Percentiles rank a stretch among this genome's conserved stretches.
Conservation (phyloP, 2,329 filamentous ascomycete species). For the Xylaria arbuscula region DNA sequence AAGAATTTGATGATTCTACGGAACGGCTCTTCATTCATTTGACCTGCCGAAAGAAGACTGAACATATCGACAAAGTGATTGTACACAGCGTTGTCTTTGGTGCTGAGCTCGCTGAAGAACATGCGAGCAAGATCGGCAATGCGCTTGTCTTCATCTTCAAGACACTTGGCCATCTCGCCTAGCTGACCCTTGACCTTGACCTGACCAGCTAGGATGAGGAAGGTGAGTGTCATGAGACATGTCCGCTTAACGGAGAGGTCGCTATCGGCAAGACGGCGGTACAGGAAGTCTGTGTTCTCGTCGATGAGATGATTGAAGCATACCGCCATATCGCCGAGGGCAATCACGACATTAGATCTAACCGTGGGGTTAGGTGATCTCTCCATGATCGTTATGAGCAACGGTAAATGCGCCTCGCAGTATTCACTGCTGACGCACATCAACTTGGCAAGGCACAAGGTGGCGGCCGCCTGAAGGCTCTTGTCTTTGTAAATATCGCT, state of each 20-base stretch:
- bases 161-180: constrained; percentile 98
- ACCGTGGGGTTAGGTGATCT: constrained; percentile 91
- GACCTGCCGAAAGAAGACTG: constrained; percentile 86
- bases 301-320: constrained; percentile 99
- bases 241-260: constrained; percentile 95
- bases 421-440: constrained; percentile 99
- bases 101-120: constrained; percentile 98
- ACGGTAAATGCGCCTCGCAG: constrained; percentile 89
- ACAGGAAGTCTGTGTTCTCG: constrained; percentile 98
- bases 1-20: constrained; percentile 90
- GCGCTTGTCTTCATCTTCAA: constrained; percentile 94
- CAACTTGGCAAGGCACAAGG: constrained; percentile 93
- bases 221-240: constrained; percentile 97
- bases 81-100: constrained; percentile 98
- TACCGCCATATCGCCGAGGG: constrained; percentile 97
- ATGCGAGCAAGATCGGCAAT: constrained; percentile 94
- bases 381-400: constrained; percentile 98
- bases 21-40: constrained; percentile 87
- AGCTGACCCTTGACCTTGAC: constrained; percentile 99
- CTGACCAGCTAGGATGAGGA: constrained; percentile 95
- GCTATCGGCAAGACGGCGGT: constrained; percentile 88
- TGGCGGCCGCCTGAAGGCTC: constrained; percentile 91
- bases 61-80: constrained; percentile 99
- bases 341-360: constrained; percentile 95
- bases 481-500: constrained; percentile 92